phyloP scores from a whole-genome alignment of 2,329 filamentous ascomycete species.

The Lasiodiplodia gonubiensis region DNA sequence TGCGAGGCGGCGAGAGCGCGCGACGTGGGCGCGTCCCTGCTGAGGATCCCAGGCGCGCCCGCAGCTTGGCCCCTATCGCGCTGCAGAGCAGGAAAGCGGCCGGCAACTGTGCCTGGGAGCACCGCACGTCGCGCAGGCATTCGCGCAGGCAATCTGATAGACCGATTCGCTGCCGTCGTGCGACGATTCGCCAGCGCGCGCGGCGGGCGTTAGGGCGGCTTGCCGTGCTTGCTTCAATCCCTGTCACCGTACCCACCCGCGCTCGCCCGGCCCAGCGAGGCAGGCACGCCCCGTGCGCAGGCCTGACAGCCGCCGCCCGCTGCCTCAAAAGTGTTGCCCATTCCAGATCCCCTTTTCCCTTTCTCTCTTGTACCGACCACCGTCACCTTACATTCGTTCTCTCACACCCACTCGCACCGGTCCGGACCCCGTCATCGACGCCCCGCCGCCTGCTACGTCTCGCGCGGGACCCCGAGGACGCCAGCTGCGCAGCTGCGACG shows the following conservation, averaged over 20 bases:
- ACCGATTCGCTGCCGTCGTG: conserved; percentile 23
- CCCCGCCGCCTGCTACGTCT: conserved; percentile 15
- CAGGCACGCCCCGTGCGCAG: conserved; percentile 29
- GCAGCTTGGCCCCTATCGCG: conserved; percentile 13
- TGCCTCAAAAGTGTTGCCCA: conserved; percentile 29
- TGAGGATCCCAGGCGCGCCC: not conserved
- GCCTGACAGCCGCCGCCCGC: conserved; percentile 29
- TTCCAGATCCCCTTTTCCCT: conserved; percentile 29
- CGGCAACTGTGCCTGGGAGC: conserved; percentile 18
- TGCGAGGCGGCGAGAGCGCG: conserved; percentile 9
- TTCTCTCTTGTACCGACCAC: conserved; percentile 28
- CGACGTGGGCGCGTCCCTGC: not conserved
- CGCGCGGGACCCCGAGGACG: conserved; percentile 19
- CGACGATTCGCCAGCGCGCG: conserved; percentile 24
- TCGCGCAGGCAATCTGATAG: conserved; percentile 21
- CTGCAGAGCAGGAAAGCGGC: conserved; percentile 17
- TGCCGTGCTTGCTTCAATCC: conserved; percentile 12
- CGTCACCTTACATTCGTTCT: conserved; percentile 28
- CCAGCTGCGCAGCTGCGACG: conserved; percentile 20
- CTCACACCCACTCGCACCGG: conserved; percentile 11
- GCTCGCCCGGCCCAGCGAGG: conserved; percentile 25
- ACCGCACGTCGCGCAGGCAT: conserved; percentile 20
- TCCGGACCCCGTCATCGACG: conserved; percentile 21
- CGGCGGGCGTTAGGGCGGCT: conserved; percentile 24
- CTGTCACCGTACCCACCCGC: conserved; percentile 23